Evolutionary conservation across 192 early-diverging fungal genomes (phyloP).

Genomic region (Coemansia reversa): DNA sequence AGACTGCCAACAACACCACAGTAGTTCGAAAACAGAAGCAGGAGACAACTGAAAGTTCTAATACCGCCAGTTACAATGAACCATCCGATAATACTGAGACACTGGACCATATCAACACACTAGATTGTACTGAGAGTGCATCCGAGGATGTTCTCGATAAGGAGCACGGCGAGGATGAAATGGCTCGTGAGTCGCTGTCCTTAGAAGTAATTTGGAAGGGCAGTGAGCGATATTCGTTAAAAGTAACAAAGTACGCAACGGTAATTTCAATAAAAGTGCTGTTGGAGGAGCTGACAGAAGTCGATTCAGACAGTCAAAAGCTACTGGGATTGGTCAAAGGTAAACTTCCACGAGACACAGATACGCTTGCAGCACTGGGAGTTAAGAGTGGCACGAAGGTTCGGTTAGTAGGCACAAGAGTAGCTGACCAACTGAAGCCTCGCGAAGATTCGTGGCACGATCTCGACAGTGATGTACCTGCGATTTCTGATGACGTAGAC

Average conservation of each 20-base stretch:
- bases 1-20: background rate
- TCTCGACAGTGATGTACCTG: slow-evolving; percentile 5
- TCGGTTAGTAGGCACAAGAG: slow-evolving; percentile 42
- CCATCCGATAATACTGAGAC: background rate
- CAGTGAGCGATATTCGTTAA: slow-evolving; percentile 28
- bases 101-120: background rate
- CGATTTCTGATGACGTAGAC: slow-evolving; percentile 11
- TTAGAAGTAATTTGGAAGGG: slow-evolving; percentile 37
- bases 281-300: slow-evolving; percentile 63
- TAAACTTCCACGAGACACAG: slow-evolving; percentile 55
- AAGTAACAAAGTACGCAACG: slow-evolving; percentile 42
- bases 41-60: background rate
- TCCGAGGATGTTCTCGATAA: background rate
- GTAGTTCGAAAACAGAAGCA: background rate
- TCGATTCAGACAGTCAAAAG: slow-evolving; percentile 65
- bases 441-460: slow-evolving; percentile 3
- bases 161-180: slow-evolving; percentile 24
- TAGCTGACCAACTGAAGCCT: slow-evolving; percentile 17
- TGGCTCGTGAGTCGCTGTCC: slow-evolving; percentile 37
- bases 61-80: background rate
- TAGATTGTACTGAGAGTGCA: background rate
- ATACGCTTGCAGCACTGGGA: slow-evolving; percentile 30
- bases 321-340: slow-evolving; percentile 70
- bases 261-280: slow-evolving; percentile 43
- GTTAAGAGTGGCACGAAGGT: slow-evolving; percentile 27